Evolutionary conservation across 169 alveolate species (phyloP).

Genomic region (Plasmodium gonderi): DNA sequence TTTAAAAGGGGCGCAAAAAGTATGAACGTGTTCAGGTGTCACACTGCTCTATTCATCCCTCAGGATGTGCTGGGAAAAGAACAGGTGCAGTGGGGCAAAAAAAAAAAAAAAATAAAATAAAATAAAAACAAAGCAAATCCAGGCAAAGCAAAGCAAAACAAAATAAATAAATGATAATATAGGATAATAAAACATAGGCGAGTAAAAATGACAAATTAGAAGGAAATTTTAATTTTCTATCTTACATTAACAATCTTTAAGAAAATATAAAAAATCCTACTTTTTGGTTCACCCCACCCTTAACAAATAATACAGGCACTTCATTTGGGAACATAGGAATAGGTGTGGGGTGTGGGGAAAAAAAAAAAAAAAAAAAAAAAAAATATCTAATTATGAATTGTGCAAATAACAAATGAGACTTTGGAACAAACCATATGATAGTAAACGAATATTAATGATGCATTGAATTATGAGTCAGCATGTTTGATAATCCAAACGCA

Average conservation of each 20-base stretch:
- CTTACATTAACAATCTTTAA: not conserved
- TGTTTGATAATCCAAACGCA: too few relatives aligned
- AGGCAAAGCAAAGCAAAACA: not conserved
- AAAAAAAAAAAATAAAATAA: not conserved
- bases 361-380: too few relatives aligned
- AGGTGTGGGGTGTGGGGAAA: too few relatives aligned
- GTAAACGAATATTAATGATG: too few relatives aligned
- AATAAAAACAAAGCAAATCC: not conserved
- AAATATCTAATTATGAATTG: too few relatives aligned
- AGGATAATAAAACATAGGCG: not conserved
- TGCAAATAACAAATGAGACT: too few relatives aligned
- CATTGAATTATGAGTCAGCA: too few relatives aligned
- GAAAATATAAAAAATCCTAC: too few relatives aligned
- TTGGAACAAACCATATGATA: too few relatives aligned
- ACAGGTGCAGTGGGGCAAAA: not conserved
- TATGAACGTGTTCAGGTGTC: not conserved
- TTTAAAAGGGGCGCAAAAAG: not conserved
- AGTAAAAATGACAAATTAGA: not conserved
- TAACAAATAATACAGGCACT: too few relatives aligned
- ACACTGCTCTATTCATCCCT: not conserved
- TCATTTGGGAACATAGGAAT: too few relatives aligned
- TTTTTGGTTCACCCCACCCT: too few relatives aligned
- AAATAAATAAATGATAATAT: not conserved
- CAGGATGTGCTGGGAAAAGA: slow-evolving; percentile 3
- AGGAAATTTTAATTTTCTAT: not conserved